phyloP scores from a whole-genome alignment of 2,329 filamentous ascomycete genomes.

The Dothistroma septosporum region DNA sequence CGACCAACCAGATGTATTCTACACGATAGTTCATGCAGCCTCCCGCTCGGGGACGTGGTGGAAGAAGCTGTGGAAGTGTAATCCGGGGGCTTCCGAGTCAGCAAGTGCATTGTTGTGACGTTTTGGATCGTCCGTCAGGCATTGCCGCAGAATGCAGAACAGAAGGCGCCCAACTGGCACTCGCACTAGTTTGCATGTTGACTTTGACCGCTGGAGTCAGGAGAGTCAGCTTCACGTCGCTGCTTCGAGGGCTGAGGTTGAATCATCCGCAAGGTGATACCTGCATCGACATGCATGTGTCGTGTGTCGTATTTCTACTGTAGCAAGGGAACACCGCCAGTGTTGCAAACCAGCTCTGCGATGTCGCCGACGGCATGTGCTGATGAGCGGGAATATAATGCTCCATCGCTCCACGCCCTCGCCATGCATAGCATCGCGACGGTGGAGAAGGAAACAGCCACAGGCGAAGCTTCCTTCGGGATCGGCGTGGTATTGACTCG shows the following conservation, averaged over 20 bases:
- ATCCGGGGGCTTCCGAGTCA: slow-evolving; percentile 5
- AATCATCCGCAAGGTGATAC: background rate
- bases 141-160: slow-evolving; percentile 5
- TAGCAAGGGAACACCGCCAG: too few relatives aligned
- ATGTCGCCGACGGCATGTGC: background rate
- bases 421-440: background rate
- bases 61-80: background rate
- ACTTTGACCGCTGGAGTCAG: slow-evolving; percentile 13
- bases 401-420: background rate
- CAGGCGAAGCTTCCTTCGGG: background rate
- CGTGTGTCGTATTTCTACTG: too few relatives aligned
- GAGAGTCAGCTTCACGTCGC: slow-evolving; percentile 15
- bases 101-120: slow-evolving; percentile 1
- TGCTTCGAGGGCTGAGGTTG: background rate
- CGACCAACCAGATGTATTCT: slow-evolving; percentile 10
- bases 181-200: slow-evolving; percentile 1
- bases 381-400: background rate
- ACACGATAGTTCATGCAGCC: slow-evolving; percentile 6
- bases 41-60: slow-evolving; percentile 16
- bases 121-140: slow-evolving; percentile 3
- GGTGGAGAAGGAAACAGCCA: background rate
- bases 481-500: slow-evolving; percentile 6
- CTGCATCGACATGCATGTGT: background rate
- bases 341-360: background rate
- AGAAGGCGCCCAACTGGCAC: background rate